A percentile compares a stretch with the other conserved stretches of the same genome.
These are phyloP conservation scores for Solanum hybrid DNA, from an alignment of 305 asterid genomes.

Conservation along the genomic window DNA sequence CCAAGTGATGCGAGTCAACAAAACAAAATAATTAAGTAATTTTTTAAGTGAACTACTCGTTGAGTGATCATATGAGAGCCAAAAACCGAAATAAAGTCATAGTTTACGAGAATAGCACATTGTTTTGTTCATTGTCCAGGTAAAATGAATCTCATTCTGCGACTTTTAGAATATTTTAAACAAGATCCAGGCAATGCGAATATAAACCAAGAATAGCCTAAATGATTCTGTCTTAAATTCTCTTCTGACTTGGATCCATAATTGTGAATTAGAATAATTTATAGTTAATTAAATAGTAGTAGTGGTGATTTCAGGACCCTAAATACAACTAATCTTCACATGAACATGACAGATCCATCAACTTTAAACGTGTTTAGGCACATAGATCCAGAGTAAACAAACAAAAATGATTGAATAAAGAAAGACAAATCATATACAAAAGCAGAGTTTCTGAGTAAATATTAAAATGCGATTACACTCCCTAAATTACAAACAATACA, in stretches of 20 bases:
- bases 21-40: too few relatives aligned
- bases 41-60: neutral
- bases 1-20: too few relatives aligned
- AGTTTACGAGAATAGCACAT: neutral
- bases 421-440: neutral
- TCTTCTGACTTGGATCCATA: neutral
- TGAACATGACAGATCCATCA: neutral
- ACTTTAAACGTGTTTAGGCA: neutral
- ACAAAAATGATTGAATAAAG: neutral
- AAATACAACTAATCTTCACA: neutral
- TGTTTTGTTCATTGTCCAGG: neutral
- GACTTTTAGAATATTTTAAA: neutral
- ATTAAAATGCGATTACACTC: neutral
- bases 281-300: neutral
- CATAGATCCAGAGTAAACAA: neutral
- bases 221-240: neutral
- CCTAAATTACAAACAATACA: slow-evolving; percentile 12
- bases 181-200: neutral
- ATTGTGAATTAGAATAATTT: neutral
- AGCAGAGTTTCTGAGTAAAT: slow-evolving; percentile 1
- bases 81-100: neutral
- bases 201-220: neutral
- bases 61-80: neutral
- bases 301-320: neutral
- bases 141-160: neutral